phyloP scores from a whole-genome alignment of 805 yeast species.

The Blastobotrys americana region DNA sequence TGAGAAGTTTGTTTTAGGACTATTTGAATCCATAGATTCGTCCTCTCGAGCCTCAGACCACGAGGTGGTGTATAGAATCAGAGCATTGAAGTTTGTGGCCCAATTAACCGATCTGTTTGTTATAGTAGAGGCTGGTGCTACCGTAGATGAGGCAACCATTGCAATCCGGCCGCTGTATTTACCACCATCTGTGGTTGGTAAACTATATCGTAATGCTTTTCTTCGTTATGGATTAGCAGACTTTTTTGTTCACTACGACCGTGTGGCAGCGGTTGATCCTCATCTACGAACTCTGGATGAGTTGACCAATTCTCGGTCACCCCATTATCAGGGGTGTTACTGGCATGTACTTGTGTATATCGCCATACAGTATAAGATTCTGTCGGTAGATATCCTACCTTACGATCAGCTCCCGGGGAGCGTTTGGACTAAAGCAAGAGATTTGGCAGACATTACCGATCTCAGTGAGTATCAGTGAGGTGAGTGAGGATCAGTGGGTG shows the following conservation, averaged over 20 bases:
- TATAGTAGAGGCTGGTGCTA: not conserved
- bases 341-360: not conserved
- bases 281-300: conserved; percentile 1
- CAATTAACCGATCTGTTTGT: not conserved
- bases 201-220: not conserved
- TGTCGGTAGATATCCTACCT: not conserved
- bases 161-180: not conserved
- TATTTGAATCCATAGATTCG: conserved; percentile 5
- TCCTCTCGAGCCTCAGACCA: not conserved
- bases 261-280: not conserved
- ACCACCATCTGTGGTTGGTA: not conserved
- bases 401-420: too few relatives aligned
- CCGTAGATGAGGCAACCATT: not conserved
- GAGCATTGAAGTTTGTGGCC: not conserved
- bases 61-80: conserved; percentile 3
- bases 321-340: conserved; percentile 2
- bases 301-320: conserved; percentile 2
- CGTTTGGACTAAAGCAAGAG: too few relatives aligned
- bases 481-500: too few relatives aligned
- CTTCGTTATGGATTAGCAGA: conserved; percentile 6
- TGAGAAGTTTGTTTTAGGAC: conserved; percentile 2
- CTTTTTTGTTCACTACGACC: conserved; percentile 8
- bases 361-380: not conserved
- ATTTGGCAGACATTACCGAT: too few relatives aligned
- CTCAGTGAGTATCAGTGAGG: too few relatives aligned